Percentiles rank a stretch among this genome's conserved stretches.
phyloP scores from a whole-genome alignment of 208 protist species.

The Pavlovales sp. region DNA sequence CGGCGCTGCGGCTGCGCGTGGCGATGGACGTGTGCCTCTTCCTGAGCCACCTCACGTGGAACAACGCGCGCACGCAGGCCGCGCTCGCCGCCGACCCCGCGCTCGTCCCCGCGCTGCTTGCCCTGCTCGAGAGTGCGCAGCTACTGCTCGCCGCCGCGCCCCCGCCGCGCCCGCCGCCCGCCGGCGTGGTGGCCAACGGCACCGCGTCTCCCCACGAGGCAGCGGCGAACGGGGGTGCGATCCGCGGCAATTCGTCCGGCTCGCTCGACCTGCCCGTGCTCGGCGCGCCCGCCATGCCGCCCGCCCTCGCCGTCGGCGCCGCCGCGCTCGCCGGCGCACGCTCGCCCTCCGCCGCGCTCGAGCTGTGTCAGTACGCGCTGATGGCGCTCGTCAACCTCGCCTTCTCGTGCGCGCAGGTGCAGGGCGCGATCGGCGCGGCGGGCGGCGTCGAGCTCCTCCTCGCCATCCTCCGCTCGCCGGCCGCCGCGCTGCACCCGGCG shows the following conservation, averaged over 20 bases:
- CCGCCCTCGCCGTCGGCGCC: neutral
- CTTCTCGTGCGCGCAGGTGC: neutral
- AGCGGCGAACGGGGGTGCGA: too few species aligned
- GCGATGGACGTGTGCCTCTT: neutral
- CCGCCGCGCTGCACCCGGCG: neutral
- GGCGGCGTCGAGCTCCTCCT: neutral
- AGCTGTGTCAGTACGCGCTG: constrained; percentile 5
- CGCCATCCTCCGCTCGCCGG: neutral
- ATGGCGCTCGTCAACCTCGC: constrained; percentile 39
- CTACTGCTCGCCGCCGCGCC: neutral
- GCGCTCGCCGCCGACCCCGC: neutral
- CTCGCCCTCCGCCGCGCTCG: neutral
- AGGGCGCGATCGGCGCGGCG: neutral
- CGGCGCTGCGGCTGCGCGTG: neutral
- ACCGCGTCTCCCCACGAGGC: too few species aligned
- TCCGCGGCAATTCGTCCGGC: too few species aligned
- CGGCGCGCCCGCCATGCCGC: neutral
- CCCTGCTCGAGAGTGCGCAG: neutral
- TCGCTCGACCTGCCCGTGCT: neutral
- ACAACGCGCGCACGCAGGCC: neutral
- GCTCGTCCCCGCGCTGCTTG: neutral
- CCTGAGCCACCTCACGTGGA: constrained; percentile 25
- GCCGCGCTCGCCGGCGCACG: too few species aligned
- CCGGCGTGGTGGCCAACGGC: neutral
- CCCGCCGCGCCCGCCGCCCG: too few species aligned